Evolutionary conservation across 495 filamentous ascomycete species (phyloP).

Genomic region (Aspergillus panamensis): DNA sequence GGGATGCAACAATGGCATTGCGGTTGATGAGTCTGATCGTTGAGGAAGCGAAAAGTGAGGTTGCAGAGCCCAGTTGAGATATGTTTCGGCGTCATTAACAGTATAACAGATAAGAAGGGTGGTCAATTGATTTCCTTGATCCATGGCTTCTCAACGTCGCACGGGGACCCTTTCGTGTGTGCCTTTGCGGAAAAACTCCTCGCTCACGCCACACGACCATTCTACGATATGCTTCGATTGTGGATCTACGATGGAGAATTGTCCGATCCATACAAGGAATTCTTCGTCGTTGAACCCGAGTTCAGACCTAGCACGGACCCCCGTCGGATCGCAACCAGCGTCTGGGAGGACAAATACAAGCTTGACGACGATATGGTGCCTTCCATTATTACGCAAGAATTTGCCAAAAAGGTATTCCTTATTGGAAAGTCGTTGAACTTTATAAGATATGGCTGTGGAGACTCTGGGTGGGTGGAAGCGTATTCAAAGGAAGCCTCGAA

Average conservation of each 20-base stretch:
- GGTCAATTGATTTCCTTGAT: constrained; percentile 93
- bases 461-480: constrained; percentile 90
- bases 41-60: constrained; percentile 75
- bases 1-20: constrained; percentile 94
- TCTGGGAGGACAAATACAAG: constrained; percentile 98
- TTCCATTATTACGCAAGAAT: constrained; percentile 84
- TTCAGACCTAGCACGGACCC: constrained; percentile 46
- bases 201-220: constrained; percentile 87
- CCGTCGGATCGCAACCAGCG: constrained; percentile 72
- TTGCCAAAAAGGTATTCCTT: constrained; percentile 91
- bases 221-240: constrained; percentile 91
- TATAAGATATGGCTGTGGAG: constrained; percentile 89
- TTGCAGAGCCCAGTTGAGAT: background rate
- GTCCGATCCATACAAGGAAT: constrained; percentile 91
- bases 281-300: constrained; percentile 84
- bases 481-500: constrained; percentile 95
- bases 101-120: constrained; percentile 64
- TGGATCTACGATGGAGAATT: constrained; percentile 99
- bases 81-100: constrained; percentile 18
- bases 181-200: constrained; percentile 92
- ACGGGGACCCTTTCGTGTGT: constrained; percentile 92
- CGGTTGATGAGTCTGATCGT: constrained; percentile 92
- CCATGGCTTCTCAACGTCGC: constrained; percentile 86
- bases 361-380: constrained; percentile 83
- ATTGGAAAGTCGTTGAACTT: constrained; percentile 99